These are phyloP conservation scores for Coemansia javaensis DNA, from an alignment of 192 early-diverging fungal genomes.

Conservation along the genomic window DNA sequence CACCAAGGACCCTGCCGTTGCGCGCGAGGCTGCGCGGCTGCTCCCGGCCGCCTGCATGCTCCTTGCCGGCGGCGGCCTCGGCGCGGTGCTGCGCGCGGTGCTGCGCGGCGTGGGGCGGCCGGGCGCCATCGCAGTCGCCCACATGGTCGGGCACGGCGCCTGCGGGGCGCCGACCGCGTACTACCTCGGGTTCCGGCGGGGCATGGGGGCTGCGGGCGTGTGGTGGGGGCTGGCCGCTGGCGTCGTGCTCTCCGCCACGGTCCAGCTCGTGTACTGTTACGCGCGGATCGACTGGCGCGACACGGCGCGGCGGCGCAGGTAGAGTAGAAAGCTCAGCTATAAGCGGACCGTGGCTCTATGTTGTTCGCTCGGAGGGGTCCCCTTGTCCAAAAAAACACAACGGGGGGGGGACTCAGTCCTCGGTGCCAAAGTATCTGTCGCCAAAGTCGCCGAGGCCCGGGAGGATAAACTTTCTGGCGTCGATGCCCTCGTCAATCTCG, in stretches of 20 bases:
- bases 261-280: conserved; percentile 20
- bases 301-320: conserved; percentile 9
- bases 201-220: conserved; percentile 15
- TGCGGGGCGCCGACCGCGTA: conserved; percentile 42
- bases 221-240: conserved; percentile 26
- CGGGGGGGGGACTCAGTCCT: too few relatives aligned
- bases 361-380: too few relatives aligned
- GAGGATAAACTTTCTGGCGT: conserved; percentile 80
- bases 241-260: conserved; percentile 2
- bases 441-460: conserved; percentile 93
- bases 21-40: conserved; percentile 60
- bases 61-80: conserved; percentile 54
- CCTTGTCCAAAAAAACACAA: too few relatives aligned
- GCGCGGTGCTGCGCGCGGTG: conserved; percentile 50
- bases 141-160: conserved; percentile 39
- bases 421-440: conserved; percentile 83
- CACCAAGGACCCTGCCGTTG: conserved; percentile 62
- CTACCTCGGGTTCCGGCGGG: conserved; percentile 30
- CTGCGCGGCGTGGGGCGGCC: conserved; percentile 51
- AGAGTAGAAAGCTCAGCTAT: conserved; percentile 5
- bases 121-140: conserved; percentile 38
- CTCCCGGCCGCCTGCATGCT: conserved; percentile 67
- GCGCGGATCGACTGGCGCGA: conserved; percentile 20
- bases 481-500: conserved; percentile 76
- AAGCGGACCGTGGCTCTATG: too few relatives aligned